A percentile compares a stretch with the other conserved stretches of the same genome.
Conservation (phyloP, 208 protist species). For the Trypanosoma theileri region DNA sequence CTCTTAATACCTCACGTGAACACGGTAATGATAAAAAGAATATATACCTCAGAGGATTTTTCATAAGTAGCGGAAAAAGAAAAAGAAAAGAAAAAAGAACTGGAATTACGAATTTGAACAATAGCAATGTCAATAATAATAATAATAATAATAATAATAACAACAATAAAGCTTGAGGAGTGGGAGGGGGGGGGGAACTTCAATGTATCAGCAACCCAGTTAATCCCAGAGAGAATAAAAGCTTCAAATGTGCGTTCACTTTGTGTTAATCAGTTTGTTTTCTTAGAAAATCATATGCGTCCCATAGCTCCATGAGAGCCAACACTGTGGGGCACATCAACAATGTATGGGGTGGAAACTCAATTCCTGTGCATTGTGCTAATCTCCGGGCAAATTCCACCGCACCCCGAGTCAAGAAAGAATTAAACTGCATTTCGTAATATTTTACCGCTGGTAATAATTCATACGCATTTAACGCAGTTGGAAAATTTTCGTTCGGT, state of each 20-base stretch:
- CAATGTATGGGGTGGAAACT: conserved; percentile 68
- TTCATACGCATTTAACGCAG: conserved; percentile 65
- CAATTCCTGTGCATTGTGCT: conserved; percentile 42
- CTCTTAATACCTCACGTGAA: too few species aligned
- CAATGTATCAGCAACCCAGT: too few species aligned
- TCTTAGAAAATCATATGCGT: conserved; percentile 68
- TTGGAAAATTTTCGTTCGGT: conserved; percentile 5
- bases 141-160: conserved; percentile 2
- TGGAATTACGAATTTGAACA: too few species aligned
- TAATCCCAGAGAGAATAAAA: background rate
- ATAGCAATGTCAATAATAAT: too few species aligned
- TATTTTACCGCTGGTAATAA: conserved; percentile 62
- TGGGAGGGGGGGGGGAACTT: too few species aligned
- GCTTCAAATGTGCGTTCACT: background rate
- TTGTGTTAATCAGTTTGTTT: background rate
- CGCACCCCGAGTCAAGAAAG: conserved; percentile 50
- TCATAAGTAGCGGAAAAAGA: too few species aligned
- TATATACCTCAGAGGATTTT: too few species aligned
- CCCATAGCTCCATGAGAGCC: conserved; percentile 72
- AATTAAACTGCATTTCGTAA: conserved; percentile 77
- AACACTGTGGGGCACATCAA: conserved; percentile 78
- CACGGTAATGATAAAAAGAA: too few species aligned
- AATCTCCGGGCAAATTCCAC: conserved; percentile 54
- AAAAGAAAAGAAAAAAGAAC: too few species aligned
- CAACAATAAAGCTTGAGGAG: background rate